Evolutionary conservation across 345 rosid genomes (phyloP).

Genomic region (Euclidium syriacum): DNA sequence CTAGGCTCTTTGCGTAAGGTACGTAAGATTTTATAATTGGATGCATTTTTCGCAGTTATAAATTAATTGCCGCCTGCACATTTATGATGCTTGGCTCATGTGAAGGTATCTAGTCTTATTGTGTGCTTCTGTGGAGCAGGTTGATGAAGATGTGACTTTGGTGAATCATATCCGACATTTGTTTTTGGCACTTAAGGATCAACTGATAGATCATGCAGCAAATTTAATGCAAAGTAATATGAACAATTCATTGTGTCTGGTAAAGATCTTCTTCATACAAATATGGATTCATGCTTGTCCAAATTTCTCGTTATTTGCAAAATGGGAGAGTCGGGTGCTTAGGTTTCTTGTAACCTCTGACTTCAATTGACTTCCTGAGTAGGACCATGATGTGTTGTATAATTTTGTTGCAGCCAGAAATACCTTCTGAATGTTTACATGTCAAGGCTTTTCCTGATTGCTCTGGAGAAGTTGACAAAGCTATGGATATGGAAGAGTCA

Average conservation of each 20-base stretch:
- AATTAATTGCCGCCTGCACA: background rate
- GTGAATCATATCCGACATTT: conserved; percentile 57
- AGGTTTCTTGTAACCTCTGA: background rate
- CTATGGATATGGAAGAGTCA: conserved; percentile 32
- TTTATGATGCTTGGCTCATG: background rate
- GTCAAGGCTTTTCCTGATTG: conserved; percentile 36
- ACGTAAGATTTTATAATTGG: conserved; percentile 29
- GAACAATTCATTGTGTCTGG: conserved; percentile 46
- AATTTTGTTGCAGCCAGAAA: conserved; percentile 43
- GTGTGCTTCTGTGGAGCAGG: conserved; percentile 45
- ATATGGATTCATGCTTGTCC: background rate
- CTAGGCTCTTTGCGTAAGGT: conserved; percentile 77
- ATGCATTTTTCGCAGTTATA: background rate
- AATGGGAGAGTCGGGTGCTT: conserved; percentile 8
- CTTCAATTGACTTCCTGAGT: conserved; percentile 4
- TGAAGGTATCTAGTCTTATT: conserved; percentile 5
- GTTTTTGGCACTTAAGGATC: conserved; percentile 54
- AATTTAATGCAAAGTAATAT: conserved; percentile 36
- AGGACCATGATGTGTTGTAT: conserved; percentile 14
- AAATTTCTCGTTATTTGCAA: background rate
- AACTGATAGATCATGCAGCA: conserved; percentile 39
- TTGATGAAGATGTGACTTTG: conserved; percentile 58
- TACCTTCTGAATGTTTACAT: conserved; percentile 36
- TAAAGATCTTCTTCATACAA: conserved; percentile 29
- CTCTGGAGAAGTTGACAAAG: conserved; percentile 37